Evolutionary conservation across 768 basidiomycete species (phyloP).

Genomic region (Polyporus arcularius): DNA sequence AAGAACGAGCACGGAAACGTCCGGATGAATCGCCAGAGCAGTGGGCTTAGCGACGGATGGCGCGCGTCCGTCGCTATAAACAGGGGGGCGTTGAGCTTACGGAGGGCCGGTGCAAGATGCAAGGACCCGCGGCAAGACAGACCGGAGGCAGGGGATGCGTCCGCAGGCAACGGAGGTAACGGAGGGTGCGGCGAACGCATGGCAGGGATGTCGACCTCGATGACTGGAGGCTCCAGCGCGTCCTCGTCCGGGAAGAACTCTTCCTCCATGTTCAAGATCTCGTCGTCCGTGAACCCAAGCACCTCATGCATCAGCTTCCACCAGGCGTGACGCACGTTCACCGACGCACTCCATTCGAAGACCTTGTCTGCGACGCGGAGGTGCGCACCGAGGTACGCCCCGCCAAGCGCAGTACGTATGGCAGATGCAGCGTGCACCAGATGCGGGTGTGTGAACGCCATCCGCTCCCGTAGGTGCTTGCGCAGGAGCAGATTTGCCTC

Average conservation of each 20-base stretch:
- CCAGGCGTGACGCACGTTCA: slow-evolving; percentile 54
- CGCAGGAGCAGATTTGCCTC: slow-evolving; percentile 44
- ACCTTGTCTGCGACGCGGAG: slow-evolving; percentile 69
- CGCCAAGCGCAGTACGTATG: slow-evolving; percentile 47
- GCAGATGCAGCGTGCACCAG: slow-evolving; percentile 44
- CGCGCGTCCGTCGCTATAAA: slow-evolving; percentile 67
- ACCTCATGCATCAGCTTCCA: slow-evolving; percentile 53
- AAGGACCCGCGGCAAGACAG: slow-evolving; percentile 41
- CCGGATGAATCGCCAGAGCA: slow-evolving; percentile 45
- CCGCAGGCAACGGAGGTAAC: slow-evolving; percentile 26
- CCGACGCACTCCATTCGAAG: slow-evolving; percentile 46
- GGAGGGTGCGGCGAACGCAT: slow-evolving; percentile 30
- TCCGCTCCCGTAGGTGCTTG: slow-evolving; percentile 48
- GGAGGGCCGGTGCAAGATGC: slow-evolving; percentile 43
- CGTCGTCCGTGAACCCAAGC: slow-evolving; percentile 40
- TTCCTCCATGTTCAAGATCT: slow-evolving; percentile 17
- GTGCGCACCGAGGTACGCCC: slow-evolving; percentile 61
- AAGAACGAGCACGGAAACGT: slow-evolving; percentile 69
- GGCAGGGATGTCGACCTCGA: slow-evolving; percentile 23
- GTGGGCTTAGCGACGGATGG: slow-evolving; percentile 40
- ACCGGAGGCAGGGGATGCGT: slow-evolving; percentile 2
- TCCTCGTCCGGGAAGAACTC: slow-evolving; percentile 15
- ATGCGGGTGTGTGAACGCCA: slow-evolving; percentile 56
- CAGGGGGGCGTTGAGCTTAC: slow-evolving; percentile 55
- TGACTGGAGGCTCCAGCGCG: slow-evolving; percentile 15